Conservation (phyloP, 495 filamentous ascomycete species). For the Penicillium nucicola region DNA sequence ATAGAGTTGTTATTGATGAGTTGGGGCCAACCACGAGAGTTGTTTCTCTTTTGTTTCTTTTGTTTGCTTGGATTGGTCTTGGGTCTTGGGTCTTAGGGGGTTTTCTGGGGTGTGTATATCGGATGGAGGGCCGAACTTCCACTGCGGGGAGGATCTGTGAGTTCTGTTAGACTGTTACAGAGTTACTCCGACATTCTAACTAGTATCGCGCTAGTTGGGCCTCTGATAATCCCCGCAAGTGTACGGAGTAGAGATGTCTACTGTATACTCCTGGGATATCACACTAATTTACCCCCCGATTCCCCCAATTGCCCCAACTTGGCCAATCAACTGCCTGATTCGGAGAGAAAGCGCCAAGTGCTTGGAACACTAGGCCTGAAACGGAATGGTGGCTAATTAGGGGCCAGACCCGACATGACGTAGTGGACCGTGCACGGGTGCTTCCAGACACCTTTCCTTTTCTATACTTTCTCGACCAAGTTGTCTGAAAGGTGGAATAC, state of each 20-base stretch:
- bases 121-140: constrained; percentile 3
- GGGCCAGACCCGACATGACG: constrained; percentile 19
- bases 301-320: too few species aligned
- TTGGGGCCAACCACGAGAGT: background rate
- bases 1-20: background rate
- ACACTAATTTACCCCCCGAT: too few species aligned
- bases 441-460: background rate
- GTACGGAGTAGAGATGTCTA: too few species aligned
- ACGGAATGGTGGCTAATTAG: constrained; percentile 12
- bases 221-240: too few species aligned
- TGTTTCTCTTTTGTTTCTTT: background rate
- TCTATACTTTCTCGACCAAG: too few species aligned
- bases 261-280: too few species aligned
- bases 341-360: background rate
- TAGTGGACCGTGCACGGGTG: constrained; percentile 6
- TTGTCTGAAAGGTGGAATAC: too few species aligned
- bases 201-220: background rate
- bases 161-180: background rate
- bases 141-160: background rate
- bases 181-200: background rate
- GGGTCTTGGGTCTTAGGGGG: background rate
- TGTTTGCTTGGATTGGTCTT: background rate
- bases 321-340: background rate
- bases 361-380: background rate
- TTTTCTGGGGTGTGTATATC: background rate